A percentile compares a stretch with the other conserved stretches of the same genome.
phyloP scores from a whole-genome alignment of 2,329 filamentous ascomycete species.

The Zasmidium citrigriseum region DNA sequence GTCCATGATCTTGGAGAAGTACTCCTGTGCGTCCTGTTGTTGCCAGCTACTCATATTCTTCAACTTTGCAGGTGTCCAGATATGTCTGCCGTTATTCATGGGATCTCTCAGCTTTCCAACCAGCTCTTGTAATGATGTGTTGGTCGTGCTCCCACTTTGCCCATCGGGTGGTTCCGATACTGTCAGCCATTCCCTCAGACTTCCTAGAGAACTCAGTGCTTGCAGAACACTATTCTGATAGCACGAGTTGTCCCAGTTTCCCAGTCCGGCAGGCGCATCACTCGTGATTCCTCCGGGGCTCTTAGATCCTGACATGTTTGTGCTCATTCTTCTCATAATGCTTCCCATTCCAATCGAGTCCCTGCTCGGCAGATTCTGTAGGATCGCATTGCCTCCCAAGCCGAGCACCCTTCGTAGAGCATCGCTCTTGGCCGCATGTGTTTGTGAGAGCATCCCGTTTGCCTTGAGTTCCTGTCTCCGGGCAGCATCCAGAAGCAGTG shows the following conservation, averaged over 20 bases:
- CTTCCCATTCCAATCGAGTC: constrained; percentile 31
- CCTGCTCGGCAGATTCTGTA: constrained; percentile 37
- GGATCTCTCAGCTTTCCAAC: constrained; percentile 70
- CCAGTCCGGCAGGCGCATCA: constrained; percentile 63
- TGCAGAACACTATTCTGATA: constrained; percentile 92
- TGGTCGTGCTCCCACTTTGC: constrained; percentile 26
- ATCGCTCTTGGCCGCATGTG: constrained; percentile 40
- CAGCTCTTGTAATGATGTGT: constrained; percentile 60
- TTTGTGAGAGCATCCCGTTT: constrained; percentile 33
- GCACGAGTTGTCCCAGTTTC: constrained; percentile 93
- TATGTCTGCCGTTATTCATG: constrained; percentile 69
- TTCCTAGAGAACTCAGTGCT: constrained; percentile 69
- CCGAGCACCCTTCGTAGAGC: constrained; percentile 40
- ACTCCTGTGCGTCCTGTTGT: constrained; percentile 97
- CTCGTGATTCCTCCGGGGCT: constrained; percentile 24
- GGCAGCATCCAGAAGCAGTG: constrained; percentile 60
- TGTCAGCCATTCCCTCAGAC: constrained; percentile 18
- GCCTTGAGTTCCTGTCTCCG: constrained; percentile 30
- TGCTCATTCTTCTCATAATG: constrained; percentile 32
- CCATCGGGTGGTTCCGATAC: constrained; percentile 13
- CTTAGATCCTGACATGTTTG: constrained; percentile 13
- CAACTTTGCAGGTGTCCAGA: constrained; percentile 79
- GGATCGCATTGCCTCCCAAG: constrained; percentile 38
- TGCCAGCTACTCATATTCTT: constrained; percentile 95
- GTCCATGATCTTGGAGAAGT: constrained; percentile 76